Percentiles rank a stretch among this genome's conserved stretches.
phyloP scores from a whole-genome alignment of 2,329 filamentous ascomycete species.

The Knoxdaviesia proteae region DNA sequence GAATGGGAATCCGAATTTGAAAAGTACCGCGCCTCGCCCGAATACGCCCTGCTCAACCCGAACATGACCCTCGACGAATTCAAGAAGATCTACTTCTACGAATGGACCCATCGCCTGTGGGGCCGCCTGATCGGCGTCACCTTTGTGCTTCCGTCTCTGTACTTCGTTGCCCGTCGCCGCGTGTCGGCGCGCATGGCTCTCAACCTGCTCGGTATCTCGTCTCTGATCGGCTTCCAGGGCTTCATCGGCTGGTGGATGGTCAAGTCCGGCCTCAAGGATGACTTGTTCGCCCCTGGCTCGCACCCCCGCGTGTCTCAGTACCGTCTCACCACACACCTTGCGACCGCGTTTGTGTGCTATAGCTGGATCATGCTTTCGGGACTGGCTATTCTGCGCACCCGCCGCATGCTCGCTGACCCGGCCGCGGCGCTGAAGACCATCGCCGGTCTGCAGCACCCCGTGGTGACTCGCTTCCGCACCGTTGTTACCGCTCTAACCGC shows the following conservation, averaged over 20 bases:
- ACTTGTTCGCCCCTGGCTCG: slow-evolving; percentile 76
- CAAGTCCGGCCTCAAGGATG: slow-evolving; percentile 84
- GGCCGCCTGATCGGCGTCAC: slow-evolving; percentile 77
- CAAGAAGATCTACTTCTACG: slow-evolving; percentile 99
- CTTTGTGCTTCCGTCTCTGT: slow-evolving; percentile 71
- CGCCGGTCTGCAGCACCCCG: slow-evolving; percentile 40
- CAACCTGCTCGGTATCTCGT: slow-evolving; percentile 64
- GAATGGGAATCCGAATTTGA: slow-evolving; percentile 88
- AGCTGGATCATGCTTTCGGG: slow-evolving; percentile 85
- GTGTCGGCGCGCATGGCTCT: slow-evolving; percentile 61
- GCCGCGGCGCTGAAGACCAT: slow-evolving; percentile 38
- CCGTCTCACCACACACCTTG: slow-evolving; percentile 71
- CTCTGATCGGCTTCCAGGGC: slow-evolving; percentile 83
- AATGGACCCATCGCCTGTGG: slow-evolving; percentile 93
- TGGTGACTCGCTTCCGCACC: slow-evolving; percentile 52
- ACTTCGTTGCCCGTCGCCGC: slow-evolving; percentile 63
- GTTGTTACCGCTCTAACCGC: slow-evolving; percentile 48
- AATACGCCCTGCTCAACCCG: slow-evolving; percentile 81
- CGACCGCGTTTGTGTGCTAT: slow-evolving; percentile 82
- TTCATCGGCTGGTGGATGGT: slow-evolving; percentile 99
- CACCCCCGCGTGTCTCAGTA: slow-evolving; percentile 93
- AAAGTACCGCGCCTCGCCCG: slow-evolving; percentile 80
- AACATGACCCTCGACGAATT: slow-evolving; percentile 87
- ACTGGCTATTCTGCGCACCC: slow-evolving; percentile 61
- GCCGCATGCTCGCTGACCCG: slow-evolving; percentile 48